Evolutionary conservation across 495 filamentous ascomycete genomes (phyloP).

Genomic region (Staphylotrichum tortipilum): DNA sequence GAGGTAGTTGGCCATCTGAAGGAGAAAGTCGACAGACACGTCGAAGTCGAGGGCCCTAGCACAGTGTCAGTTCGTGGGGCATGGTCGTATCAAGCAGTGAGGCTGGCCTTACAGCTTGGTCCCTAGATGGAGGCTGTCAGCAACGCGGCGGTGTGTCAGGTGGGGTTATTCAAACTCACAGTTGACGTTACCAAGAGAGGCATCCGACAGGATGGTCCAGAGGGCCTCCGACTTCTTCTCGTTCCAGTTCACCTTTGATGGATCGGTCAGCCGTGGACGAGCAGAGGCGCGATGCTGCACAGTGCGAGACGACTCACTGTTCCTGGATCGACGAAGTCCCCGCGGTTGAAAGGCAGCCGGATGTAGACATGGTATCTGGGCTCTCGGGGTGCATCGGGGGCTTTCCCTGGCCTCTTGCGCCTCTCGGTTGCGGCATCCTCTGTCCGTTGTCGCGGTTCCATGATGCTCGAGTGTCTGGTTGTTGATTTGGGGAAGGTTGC

Average conservation of each 20-base stretch:
- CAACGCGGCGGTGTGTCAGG: slow-evolving; percentile 4
- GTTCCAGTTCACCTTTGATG: slow-evolving; percentile 47
- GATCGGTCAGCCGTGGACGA: slow-evolving; percentile 5
- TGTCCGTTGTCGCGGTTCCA: slow-evolving; percentile 9
- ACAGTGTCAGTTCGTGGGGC: slow-evolving; percentile 15
- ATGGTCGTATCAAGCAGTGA: background rate
- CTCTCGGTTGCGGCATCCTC: background rate
- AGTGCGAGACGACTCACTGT: slow-evolving; percentile 50
- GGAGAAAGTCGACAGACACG: slow-evolving; percentile 77
- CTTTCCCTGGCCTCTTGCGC: slow-evolving; percentile 7
- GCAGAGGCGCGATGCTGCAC: background rate
- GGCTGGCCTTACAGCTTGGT: slow-evolving; percentile 61
- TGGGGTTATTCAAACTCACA: slow-evolving; percentile 53
- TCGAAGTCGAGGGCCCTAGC: slow-evolving; percentile 39
- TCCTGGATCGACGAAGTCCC: slow-evolving; percentile 83
- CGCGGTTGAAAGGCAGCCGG: slow-evolving; percentile 76
- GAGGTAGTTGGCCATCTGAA: slow-evolving; percentile 91
- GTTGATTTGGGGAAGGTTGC: background rate
- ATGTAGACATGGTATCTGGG: slow-evolving; percentile 68
- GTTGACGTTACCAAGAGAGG: slow-evolving; percentile 69
- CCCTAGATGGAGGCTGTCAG: slow-evolving; percentile 52
- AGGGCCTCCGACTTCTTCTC: slow-evolving; percentile 73
- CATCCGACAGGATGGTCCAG: slow-evolving; percentile 81
- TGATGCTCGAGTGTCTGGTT: background rate
- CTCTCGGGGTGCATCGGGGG: slow-evolving; percentile 20